Conservation (phyloP, 345 rosid species). For the Linum tenue region DNA sequence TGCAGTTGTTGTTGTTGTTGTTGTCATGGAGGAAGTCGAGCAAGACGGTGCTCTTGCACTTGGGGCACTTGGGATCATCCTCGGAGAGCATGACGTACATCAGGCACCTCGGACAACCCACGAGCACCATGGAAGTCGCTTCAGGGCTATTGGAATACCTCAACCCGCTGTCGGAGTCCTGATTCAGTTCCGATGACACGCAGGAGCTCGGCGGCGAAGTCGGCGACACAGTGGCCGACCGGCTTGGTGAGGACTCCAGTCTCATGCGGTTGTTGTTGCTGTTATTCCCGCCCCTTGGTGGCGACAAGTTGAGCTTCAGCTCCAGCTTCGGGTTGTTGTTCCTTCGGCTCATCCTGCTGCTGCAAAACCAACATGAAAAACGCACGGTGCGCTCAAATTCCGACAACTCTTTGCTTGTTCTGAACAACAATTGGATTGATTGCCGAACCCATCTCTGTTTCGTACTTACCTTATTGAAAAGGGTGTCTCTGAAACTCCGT, state of each 20-base stretch:
- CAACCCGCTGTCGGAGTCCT: constrained; percentile 27
- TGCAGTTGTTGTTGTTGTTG: not conserved
- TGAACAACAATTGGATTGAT: not conserved
- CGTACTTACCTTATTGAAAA: not conserved
- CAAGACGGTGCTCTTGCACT: constrained; percentile 84
- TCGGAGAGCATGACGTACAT: constrained; percentile 92
- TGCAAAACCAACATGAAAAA: not conserved
- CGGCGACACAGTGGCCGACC: constrained; percentile 61
- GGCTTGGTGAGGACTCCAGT: constrained; percentile 45
- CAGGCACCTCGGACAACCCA: constrained; percentile 84
- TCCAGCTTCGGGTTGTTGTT: constrained; percentile 67
- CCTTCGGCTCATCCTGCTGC: constrained; percentile 58
- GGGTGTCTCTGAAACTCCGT: not conserved
- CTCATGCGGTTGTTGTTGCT: constrained; percentile 12
- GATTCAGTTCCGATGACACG: constrained; percentile 67
- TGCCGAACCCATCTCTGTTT: too few species aligned
- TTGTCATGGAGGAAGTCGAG: constrained; percentile 62
- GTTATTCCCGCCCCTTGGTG: constrained; percentile 36
- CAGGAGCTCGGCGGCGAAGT: constrained; percentile 90
- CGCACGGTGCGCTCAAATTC: too few species aligned
- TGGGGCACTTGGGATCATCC: constrained; percentile 74
- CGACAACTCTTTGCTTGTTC: not conserved
- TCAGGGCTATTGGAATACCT: constrained; percentile 72
- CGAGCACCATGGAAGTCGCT: constrained; percentile 82
- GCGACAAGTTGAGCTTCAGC: constrained; percentile 81